A percentile compares a stretch with the other conserved stretches of the same genome.
Conservation (phyloP, 441 rosid genomes). For the Gossypium laxum region DNA sequence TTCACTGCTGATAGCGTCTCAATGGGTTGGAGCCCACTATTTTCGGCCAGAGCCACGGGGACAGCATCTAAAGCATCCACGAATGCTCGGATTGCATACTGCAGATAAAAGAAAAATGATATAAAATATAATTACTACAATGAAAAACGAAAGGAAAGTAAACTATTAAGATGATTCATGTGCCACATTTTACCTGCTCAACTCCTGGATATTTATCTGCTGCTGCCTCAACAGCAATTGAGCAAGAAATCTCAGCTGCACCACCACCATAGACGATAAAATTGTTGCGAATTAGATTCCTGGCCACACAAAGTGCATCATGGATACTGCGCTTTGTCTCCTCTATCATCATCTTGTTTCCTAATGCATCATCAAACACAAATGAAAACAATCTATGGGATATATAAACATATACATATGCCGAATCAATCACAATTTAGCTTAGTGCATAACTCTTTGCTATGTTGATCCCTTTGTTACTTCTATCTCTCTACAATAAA, state of each 20-base stretch:
- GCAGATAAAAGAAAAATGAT: constrained; percentile 19
- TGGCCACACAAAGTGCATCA: constrained; percentile 86
- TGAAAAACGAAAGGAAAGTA: background rate
- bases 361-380: constrained; percentile 31
- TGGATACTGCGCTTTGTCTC: constrained; percentile 97
- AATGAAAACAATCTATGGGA: background rate
- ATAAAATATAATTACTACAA: background rate
- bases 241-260: constrained; percentile 85
- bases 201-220: constrained; percentile 84
- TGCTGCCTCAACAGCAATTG: constrained; percentile 79
- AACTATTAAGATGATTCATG: background rate
- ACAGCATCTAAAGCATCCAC: constrained; percentile 85
- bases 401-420: background rate
- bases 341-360: constrained; percentile 95
- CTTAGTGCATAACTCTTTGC: background rate
- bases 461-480: background rate
- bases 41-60: constrained; percentile 97
- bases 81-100: constrained; percentile 92
- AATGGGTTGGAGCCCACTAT: constrained; percentile 89
- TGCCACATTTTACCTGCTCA: constrained; percentile 54
- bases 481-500: background rate
- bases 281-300: constrained; percentile 87
- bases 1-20: constrained; percentile 90
- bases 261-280: constrained; percentile 97
- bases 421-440: background rate